phyloP scores from a whole-genome alignment of 2,329 filamentous ascomycete species.

The Biscogniauxia sp. region DNA sequence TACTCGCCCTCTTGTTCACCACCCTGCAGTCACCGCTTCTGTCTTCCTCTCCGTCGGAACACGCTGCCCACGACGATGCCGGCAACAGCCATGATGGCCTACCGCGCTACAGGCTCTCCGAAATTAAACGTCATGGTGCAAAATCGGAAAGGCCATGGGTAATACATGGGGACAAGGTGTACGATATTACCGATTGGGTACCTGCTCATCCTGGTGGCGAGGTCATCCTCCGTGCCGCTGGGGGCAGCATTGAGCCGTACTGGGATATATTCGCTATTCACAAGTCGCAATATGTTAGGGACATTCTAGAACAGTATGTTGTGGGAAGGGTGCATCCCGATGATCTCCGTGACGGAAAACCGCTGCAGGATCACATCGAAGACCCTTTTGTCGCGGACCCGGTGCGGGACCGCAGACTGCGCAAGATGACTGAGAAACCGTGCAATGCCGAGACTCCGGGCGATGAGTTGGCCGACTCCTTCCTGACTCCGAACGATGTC shows the following conservation, averaged over 20 bases:
- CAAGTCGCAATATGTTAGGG: conserved; percentile 61
- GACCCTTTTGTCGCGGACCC: conserved; percentile 52
- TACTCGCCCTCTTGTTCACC: conserved; percentile 27
- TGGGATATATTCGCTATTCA: conserved; percentile 71
- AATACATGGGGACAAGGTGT: conserved; percentile 61
- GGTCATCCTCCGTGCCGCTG: conserved; percentile 65
- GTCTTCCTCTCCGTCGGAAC: conserved; percentile 6
- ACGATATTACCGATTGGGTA: conserved; percentile 70
- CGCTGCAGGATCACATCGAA: conserved; percentile 53
- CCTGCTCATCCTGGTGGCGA: conserved; percentile 64
- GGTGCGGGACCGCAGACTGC: conserved; percentile 39
- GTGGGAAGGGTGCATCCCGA: conserved; percentile 59
- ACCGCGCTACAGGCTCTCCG: conserved; percentile 49
- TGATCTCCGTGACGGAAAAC: conserved; percentile 58
- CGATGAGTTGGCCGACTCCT: conserved; percentile 38
- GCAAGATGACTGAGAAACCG: conserved; percentile 41
- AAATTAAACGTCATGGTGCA: conserved; percentile 52
- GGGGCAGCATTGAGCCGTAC: conserved; percentile 63
- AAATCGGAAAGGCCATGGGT: conserved; percentile 60
- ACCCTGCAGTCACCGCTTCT: conserved; percentile 23
- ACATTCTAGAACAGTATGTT: conserved; percentile 62
- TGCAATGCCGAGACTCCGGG: conserved; percentile 50
- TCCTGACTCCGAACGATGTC: conserved; percentile 42
- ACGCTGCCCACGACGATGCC: conserved; percentile 26
- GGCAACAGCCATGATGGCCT: conserved; percentile 42